A percentile compares a stretch with the other conserved stretches of the same genome.
These are phyloP conservation scores for Bromus sterilis DNA, from an alignment of 176 grass and related monocot genomes.

Conservation along the genomic window DNA sequence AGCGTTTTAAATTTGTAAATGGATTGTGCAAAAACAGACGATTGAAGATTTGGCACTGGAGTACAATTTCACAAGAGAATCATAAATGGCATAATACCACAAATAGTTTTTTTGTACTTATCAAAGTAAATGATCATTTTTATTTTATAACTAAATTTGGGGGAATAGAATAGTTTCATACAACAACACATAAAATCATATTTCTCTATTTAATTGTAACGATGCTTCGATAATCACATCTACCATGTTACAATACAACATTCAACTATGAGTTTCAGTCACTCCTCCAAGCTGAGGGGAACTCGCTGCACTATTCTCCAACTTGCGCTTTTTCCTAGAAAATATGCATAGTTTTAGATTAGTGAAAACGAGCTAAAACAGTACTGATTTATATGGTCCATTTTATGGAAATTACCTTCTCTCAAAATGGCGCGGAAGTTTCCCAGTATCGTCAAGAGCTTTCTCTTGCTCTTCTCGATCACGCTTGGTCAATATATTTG, in stretches of 20 bases:
- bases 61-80: too few species aligned
- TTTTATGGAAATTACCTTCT: constrained; percentile 23
- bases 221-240: not conserved
- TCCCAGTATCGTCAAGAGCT: not conserved
- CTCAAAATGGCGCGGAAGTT: constrained; percentile 17
- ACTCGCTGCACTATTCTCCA: not conserved
- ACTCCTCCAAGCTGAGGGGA: not conserved
- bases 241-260: not conserved
- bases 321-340: constrained; percentile 17
- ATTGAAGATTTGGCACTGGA: too few species aligned
- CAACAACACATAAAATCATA: not conserved
- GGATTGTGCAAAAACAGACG: too few species aligned
- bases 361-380: not conserved
- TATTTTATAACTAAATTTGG: not conserved
- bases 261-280: not conserved
- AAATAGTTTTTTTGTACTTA: not conserved
- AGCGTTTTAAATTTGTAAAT: too few species aligned
- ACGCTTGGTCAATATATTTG: not conserved
- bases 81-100: too few species aligned
- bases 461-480: not conserved
- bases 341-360: not conserved
- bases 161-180: not conserved
- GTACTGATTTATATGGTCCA: not conserved
- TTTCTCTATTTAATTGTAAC: not conserved
- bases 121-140: not conserved